These are phyloP conservation scores for Ceratocystis ficicola DNA, from an alignment of 2,329 filamentous ascomycete species.

Conservation along the genomic window DNA sequence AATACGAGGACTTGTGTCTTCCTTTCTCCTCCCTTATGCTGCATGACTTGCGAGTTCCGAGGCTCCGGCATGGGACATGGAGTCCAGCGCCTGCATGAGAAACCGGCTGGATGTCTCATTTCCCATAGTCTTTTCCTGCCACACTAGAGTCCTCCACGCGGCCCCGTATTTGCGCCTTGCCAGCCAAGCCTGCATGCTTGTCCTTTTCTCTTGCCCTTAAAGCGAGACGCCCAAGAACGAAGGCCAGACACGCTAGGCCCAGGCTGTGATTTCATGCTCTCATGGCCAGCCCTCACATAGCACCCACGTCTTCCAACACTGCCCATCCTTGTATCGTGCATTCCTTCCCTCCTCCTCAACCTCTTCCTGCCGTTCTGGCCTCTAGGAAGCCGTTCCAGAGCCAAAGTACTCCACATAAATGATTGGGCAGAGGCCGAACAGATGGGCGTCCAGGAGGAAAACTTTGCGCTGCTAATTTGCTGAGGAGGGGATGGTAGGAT, in stretches of 20 bases:
- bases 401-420: neutral
- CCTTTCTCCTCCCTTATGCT: conserved; percentile 1
- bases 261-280: neutral
- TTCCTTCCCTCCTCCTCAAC: conserved; percentile 1
- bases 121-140: neutral
- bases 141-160: neutral
- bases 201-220: too few species aligned
- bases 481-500: neutral
- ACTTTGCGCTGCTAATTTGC: neutral
- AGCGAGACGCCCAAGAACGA: too few species aligned
- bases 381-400: conserved; percentile 7
- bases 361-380: neutral
- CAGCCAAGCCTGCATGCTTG: too few species aligned
- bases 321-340: neutral
- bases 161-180: neutral
- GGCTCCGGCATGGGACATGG: neutral
- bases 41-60: neutral
- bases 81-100: neutral
- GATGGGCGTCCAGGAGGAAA: neutral
- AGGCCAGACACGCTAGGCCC: too few species aligned
- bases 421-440: neutral
- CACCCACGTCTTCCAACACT: neutral
- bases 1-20: neutral
- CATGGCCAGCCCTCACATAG: too few species aligned
- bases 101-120: neutral